These are phyloP conservation scores for Corylus avellana DNA, from an alignment of 306 rosid species.

Conservation along the genomic window DNA sequence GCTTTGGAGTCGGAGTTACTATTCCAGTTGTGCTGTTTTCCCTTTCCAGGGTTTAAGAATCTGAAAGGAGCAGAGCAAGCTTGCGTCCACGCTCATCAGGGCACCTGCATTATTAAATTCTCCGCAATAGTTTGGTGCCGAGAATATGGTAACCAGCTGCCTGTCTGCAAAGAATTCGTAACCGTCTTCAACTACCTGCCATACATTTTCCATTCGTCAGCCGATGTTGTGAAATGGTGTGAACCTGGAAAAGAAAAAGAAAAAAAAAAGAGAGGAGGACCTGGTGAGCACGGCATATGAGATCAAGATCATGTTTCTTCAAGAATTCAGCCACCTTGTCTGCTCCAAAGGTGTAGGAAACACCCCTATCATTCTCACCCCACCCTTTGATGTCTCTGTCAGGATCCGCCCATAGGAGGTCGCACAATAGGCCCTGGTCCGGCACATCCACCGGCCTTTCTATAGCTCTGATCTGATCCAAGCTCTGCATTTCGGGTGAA, in stretches of 20 bases:
- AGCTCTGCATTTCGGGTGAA: constrained; percentile 69
- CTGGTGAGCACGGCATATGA: constrained; percentile 89
- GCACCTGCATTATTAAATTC: constrained; percentile 96
- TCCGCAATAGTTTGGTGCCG: constrained; percentile 94
- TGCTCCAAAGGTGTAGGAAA: constrained; percentile 83
- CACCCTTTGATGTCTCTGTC: constrained; percentile 70
- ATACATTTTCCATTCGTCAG: neutral
- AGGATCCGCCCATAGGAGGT: constrained; percentile 91
- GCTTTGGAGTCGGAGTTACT: neutral
- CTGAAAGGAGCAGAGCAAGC: constrained; percentile 89
- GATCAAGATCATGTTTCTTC: constrained; percentile 82
- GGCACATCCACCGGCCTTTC: constrained; percentile 87
- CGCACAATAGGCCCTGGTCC: constrained; percentile 85
- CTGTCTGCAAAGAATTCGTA: constrained; percentile 91
- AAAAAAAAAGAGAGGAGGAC: constrained; percentile 14
- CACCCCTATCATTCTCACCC: constrained; percentile 95
- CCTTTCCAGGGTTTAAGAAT: constrained; percentile 69
- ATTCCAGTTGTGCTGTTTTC: constrained; percentile 8
- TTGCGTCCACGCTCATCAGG: constrained; percentile 72
- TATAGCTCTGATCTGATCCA: constrained; percentile 62
- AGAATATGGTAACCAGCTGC: constrained; percentile 80
- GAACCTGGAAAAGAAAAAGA: neutral
- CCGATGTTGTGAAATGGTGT: neutral
- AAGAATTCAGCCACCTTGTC: constrained; percentile 77
- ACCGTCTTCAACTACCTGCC: constrained; percentile 90